A percentile compares a stretch with the other conserved stretches of the same genome.
These are phyloP conservation scores for Fusarium sterilihyphosum DNA, from an alignment of 2,329 filamentous ascomycete genomes.

Conservation along the genomic window DNA sequence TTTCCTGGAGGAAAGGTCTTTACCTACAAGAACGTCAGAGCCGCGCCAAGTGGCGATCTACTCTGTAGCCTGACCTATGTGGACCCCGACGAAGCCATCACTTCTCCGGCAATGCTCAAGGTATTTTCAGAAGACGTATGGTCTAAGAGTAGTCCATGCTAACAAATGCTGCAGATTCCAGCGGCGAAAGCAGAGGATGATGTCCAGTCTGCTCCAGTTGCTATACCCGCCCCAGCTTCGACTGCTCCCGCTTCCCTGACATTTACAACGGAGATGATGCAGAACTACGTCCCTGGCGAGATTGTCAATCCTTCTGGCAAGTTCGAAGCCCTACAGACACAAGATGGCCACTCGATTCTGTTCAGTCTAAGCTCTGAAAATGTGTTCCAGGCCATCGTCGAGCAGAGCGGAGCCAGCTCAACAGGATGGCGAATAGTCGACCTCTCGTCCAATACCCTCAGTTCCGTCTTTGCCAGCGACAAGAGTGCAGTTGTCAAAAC, in stretches of 20 bases:
- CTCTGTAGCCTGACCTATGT: not conserved
- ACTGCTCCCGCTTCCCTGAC: not conserved
- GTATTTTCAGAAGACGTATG: fast-evolving
- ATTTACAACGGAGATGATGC: not conserved
- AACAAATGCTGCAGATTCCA: fast-evolving
- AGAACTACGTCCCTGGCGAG: not conserved
- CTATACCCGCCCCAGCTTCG: fast-evolving
- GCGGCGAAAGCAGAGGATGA: not conserved
- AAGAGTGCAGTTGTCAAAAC: not conserved
- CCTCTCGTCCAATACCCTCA: fast-evolving
- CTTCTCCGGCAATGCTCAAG: not conserved
- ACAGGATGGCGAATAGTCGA: not conserved
- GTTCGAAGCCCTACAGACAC: not conserved
- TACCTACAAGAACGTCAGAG: not conserved
- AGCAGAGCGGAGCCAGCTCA: not conserved
- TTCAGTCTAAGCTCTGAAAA: fast-evolving
- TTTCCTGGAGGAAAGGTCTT: not conserved
- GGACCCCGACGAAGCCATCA: not conserved
- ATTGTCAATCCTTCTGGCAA: not conserved
- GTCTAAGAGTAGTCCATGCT: fast-evolving
- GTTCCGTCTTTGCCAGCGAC: not conserved
- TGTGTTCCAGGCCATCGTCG: not conserved
- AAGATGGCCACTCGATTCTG: not conserved
- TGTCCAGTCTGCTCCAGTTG: not conserved
- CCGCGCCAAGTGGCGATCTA: not conserved